phyloP scores from a whole-genome alignment of 768 basidiomycete species.

The Hebeloma cylindrosporum region DNA sequence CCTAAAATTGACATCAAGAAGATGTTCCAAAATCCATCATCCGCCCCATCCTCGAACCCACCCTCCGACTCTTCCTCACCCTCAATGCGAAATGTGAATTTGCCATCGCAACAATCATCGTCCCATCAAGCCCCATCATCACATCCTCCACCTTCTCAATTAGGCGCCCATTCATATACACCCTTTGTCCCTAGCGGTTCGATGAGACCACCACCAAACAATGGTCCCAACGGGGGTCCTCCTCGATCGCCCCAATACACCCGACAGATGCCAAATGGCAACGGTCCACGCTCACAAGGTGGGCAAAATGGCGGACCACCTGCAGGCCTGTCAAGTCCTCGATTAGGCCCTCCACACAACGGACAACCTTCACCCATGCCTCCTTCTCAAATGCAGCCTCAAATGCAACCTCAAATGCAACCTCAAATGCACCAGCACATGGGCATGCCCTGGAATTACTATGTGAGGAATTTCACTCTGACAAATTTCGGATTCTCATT shows the following conservation, averaged over 20 bases:
- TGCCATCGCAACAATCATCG: constrained; percentile 49
- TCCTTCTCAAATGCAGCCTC: constrained; percentile 37
- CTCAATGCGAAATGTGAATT: constrained; percentile 50
- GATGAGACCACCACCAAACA: constrained; percentile 46
- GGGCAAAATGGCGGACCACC: constrained; percentile 59
- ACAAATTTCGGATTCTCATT: constrained; percentile 10
- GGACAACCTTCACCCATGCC: constrained; percentile 54
- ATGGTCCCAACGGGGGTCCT: constrained; percentile 46
- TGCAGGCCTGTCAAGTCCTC: constrained; percentile 63
- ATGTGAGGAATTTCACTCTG: constrained; percentile 45
- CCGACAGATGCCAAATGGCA: constrained; percentile 64
- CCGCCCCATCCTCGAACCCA: constrained; percentile 51
- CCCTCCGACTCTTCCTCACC: constrained; percentile 59
- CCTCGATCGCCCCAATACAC: constrained; percentile 69
- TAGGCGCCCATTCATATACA: constrained; percentile 44
- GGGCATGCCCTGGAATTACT: constrained; percentile 49
- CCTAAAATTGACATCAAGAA: constrained; percentile 57
- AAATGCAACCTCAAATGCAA: constrained; percentile 37
- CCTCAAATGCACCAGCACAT: constrained; percentile 35
- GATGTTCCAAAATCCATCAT: constrained; percentile 58
- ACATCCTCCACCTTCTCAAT: constrained; percentile 42
- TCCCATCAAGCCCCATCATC: constrained; percentile 29
- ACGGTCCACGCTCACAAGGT: constrained; percentile 52
- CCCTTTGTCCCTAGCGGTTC: constrained; percentile 47
- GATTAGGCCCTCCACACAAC: constrained; percentile 58